These are phyloP conservation scores for Suillus decipiens DNA, from an alignment of 768 basidiomycete species.

Conservation along the genomic window DNA sequence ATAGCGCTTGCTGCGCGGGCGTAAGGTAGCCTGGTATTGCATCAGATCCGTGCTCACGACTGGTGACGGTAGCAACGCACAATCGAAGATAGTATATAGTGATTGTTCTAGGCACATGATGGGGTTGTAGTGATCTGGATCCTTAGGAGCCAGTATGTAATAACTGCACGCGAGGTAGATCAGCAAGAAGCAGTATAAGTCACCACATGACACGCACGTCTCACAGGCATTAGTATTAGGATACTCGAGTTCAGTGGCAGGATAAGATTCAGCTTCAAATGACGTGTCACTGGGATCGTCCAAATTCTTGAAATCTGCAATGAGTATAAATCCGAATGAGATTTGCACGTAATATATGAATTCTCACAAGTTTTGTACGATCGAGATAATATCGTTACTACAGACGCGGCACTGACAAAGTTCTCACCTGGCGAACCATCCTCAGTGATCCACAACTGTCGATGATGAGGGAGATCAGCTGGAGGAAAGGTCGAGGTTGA, in stretches of 20 bases:
- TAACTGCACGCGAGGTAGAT: conserved; percentile 46
- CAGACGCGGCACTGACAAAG: conserved; percentile 64
- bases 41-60: conserved; percentile 11
- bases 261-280: conserved; percentile 65
- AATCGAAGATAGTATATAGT: conserved; percentile 70
- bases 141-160: conserved; percentile 76
- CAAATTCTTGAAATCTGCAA: conserved; percentile 69
- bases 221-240: conserved; percentile 72
- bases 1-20: conserved; percentile 60
- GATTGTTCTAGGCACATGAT: conserved; percentile 77
- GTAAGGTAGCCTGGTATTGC: conserved; percentile 60
- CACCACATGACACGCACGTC: conserved; percentile 43
- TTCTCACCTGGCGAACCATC: conserved; percentile 51
- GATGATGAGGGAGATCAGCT: conserved; percentile 32
- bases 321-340: conserved; percentile 18
- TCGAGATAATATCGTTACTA: conserved; percentile 62
- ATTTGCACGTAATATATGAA: neutral
- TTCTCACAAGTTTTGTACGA: conserved; percentile 70
- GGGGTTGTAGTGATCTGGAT: conserved; percentile 86
- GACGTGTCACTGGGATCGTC: conserved; percentile 60
- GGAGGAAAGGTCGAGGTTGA: conserved; percentile 57
- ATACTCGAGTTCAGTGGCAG: conserved; percentile 75
- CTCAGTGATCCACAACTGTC: conserved; percentile 52
- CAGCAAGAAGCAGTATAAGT: neutral
- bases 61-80: conserved; percentile 35